Conservation (phyloP, 2,329 filamentous ascomycete genomes). For the Capronia coronata region DNA sequence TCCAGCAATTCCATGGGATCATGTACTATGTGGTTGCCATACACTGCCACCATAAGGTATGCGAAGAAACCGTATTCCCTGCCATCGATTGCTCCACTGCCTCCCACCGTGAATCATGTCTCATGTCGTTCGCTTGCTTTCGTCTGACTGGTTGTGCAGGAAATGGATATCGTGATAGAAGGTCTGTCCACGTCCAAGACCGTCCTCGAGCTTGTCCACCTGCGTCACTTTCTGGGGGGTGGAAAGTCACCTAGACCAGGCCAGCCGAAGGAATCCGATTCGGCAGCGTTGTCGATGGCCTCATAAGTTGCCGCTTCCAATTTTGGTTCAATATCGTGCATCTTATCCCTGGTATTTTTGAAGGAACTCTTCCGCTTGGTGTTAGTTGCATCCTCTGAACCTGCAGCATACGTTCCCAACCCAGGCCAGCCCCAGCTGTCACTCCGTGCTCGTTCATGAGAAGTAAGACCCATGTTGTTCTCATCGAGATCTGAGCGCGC, state of each 20-base stretch:
- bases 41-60: too few relatives aligned
- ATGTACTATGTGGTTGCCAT: not conserved
- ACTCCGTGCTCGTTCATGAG: conserved; percentile 8
- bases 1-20: not conserved
- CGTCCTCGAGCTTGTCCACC: not conserved
- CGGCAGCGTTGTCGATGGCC: conserved; percentile 18
- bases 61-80: too few relatives aligned
- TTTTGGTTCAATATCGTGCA: conserved; percentile 2
- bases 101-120: too few relatives aligned
- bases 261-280: conserved; percentile 19
- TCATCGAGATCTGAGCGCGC: conserved; percentile 16
- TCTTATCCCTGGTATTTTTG: not conserved
- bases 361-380: conserved; percentile 1
- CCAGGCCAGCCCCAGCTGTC: conserved; percentile 19
- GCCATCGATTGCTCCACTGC: too few relatives aligned
- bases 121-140: not conserved
- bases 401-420: conserved; percentile 2
- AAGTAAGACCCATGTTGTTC: conserved; percentile 21
- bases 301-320: conserved; percentile 15
- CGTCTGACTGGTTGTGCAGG: not conserved
- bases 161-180: not conserved
- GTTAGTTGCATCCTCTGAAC: not conserved
- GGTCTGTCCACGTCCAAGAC: not conserved
- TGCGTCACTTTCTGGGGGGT: not conserved
- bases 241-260: conserved; percentile 17